Evolutionary conservation across 768 basidiomycete genomes (phyloP), one percentile per base, ranked within the genome.

Genomic region (Mycena amicta): DNA sequence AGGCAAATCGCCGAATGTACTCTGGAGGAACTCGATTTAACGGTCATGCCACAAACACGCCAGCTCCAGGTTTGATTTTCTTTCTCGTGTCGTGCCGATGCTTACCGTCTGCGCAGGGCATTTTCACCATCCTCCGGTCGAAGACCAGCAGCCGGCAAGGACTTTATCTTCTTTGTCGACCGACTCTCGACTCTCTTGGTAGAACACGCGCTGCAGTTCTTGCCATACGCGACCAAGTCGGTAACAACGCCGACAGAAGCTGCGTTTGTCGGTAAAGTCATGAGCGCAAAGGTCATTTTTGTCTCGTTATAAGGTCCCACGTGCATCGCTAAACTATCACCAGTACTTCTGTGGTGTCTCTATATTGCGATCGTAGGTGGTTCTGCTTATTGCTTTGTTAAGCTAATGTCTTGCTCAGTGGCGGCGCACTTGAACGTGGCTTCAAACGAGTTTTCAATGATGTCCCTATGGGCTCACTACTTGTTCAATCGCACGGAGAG

Each of bases 111-210:
- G 13, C 43, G 5, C 61, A 96, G 93, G 95, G 94, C 0, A 95
- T 98, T 5, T 89, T 89, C 69, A 98, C 96, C 0, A 87, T 91
- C 25, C 68, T 99, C 22, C 83, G 96, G 6, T 88, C 93, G 65
- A 77, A 75, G 55, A 80, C 74, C n/a, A 88, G 91, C 0, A 75
- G 75, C 13, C 79, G 87, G 18, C 90, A 91, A 65, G n/a, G 94
- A 98, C 68, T 98, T 98, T 67, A 87, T 98, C 37, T 96, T 97
- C 77, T 94, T 93, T 68, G 85, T 85, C 0, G 94, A 97, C 69
- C 83, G 96, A 18, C 75, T 98, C 2, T 85, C 95, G 0, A 94
- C 92, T 0, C 72, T 93, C 20, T 74, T 98, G 23, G 85, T 92
- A 4, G 96, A 98, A 72, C 82, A 86, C 69, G 93, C 94, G 0